Conservation (phyloP, 2,329 filamentous ascomycete species). For the Fusarium torulosum region DNA sequence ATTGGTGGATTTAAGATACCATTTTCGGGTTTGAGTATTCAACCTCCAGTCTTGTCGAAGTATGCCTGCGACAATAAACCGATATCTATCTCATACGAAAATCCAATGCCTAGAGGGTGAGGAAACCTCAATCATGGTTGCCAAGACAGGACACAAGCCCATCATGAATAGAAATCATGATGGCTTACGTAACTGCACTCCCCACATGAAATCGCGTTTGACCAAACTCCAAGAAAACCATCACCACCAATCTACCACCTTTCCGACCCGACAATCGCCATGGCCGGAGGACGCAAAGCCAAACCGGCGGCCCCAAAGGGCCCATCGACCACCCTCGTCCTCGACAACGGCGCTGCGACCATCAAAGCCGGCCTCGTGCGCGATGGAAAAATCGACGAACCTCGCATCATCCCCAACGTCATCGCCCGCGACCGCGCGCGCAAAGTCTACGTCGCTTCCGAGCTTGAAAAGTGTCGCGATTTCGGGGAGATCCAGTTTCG, state of each 20-base stretch:
- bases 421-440: conserved; percentile 85
- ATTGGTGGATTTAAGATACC: conserved; percentile 52
- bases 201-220: conserved; percentile 40
- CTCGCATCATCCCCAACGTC: conserved; percentile 85
- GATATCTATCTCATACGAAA: neutral
- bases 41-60: neutral
- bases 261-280: conserved; percentile 39
- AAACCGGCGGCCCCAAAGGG: conserved; percentile 64
- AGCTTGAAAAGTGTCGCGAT: conserved; percentile 83
- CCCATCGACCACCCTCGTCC: conserved; percentile 78
- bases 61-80: no score
- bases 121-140: neutral
- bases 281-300: conserved; percentile 65
- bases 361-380: conserved; percentile 88
- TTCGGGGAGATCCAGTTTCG: conserved; percentile 91
- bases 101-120: rapidly evolving
- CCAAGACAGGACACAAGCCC: conserved; percentile 1
- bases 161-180: conserved; percentile 31
- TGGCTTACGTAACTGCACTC: conserved; percentile 34
- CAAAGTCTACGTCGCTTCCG: conserved; percentile 82
- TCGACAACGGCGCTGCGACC: conserved; percentile 93
- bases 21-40: conserved; percentile 49
- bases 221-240: conserved; percentile 12
- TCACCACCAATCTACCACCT: neutral
- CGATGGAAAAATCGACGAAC: conserved; percentile 63